Base-by-base conservation (phyloP, 441 rosid species). In the Adansonia gregorii region DNA sequence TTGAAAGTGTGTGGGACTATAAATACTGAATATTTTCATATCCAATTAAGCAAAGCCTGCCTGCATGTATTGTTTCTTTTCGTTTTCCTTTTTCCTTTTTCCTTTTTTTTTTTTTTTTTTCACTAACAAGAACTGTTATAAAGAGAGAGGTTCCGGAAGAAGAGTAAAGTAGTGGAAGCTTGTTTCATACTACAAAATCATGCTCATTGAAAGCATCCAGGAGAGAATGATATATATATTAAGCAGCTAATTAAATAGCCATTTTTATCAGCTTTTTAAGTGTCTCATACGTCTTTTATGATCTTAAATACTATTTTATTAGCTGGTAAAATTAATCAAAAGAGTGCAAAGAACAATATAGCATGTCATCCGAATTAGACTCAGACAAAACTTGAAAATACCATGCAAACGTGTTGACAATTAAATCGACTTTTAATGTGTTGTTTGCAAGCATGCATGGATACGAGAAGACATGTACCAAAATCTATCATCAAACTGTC, bases 161-260 rank as follows among this genome's bases (percentile, higher is more conserved):
- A 74, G 12, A 19, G 31, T 4, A 51, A 74, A 75, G 48, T 74
- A 72, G 76, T 67, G 69, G 80, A 79, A 77, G 86, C 84, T 81
- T 82, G 71, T 71, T 77, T 65, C 71, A 73, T 80, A 78, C 85
- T 79, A 75, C 82, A 79, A 66, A 67, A 70, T 65, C 67, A 61
- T 77, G 70, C 54, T 56, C 83, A 73, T 80, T 19, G 12, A 48
- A 68, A 68, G 58, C 58, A 68, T 22, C 41, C 12, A 48, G 19
- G 6, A 6, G n/a, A 22, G 35, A 31, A 31, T 31, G 3, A 20
- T 3, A 58, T 1, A 56, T 19, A 56, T 56, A 56, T 5, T 39
- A 4, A 56, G 8, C 3, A 56, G 20, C 12, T 10, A 17, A 24
- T 10, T 19, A 19, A 2, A 1, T 56, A 56, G 35, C 39, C 39